Conservation (phyloP, 495 filamentous ascomycete species). For the Oleoguttula mirabilis region DNA sequence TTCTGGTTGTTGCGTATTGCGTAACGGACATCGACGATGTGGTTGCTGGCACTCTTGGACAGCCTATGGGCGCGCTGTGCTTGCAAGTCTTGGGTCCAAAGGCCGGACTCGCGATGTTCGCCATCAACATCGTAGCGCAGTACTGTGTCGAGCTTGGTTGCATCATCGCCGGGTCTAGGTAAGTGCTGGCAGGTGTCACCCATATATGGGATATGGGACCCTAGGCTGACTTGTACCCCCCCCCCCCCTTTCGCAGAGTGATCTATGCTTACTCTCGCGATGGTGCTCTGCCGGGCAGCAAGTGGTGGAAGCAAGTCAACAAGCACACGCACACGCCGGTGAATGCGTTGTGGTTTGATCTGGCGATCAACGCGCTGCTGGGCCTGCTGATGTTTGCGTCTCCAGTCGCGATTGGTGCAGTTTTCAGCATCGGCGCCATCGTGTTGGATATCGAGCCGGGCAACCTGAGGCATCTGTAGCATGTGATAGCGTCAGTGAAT, state of each 20-base stretch:
- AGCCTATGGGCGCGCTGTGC: slow-evolving; percentile 10
- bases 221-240: too few species aligned
- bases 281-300: slow-evolving; percentile 6
- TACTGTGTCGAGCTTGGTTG: slow-evolving; percentile 9
- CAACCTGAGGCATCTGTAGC: not conserved
- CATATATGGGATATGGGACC: too few species aligned
- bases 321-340: slow-evolving; percentile 6
- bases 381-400: slow-evolving; percentile 11
- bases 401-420: slow-evolving; percentile 11
- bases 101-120: slow-evolving; percentile 11
- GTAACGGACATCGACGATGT: slow-evolving; percentile 8
- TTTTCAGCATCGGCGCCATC: slow-evolving; percentile 12
- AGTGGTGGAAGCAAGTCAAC: slow-evolving; percentile 15
- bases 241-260: too few species aligned
- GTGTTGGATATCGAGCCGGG: not conserved
- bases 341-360: slow-evolving; percentile 13
- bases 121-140: slow-evolving; percentile 13
- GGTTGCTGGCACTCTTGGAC: slow-evolving; percentile 7
- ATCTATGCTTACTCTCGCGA: slow-evolving; percentile 13
- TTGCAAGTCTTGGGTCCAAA: slow-evolving; percentile 8
- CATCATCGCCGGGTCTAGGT: slow-evolving; percentile 6
- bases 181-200: too few species aligned
- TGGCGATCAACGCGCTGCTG: slow-evolving; percentile 6
- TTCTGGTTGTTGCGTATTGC: slow-evolving; percentile 6
- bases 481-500: too few species aligned